Conservation (phyloP, 2,329 filamentous ascomycete species). For the Endoconidiophora laricicola region DNA sequence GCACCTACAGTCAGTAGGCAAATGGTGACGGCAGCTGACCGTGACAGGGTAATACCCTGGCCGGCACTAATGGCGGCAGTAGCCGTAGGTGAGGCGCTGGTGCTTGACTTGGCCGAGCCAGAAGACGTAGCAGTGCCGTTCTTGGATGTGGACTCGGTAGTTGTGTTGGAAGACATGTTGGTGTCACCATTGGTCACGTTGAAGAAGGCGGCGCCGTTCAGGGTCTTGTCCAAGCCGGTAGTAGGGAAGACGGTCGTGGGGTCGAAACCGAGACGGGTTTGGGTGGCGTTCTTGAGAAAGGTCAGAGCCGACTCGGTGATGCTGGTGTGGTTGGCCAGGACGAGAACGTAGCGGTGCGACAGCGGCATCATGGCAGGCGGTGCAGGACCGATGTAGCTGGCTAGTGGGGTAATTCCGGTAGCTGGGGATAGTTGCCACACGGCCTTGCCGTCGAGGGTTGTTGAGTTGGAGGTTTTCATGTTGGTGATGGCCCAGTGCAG, state of each 20-base stretch:
- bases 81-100: background rate
- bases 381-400: conserved; percentile 22
- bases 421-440: conserved; percentile 18
- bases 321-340: conserved; percentile 24
- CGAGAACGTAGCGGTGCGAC: conserved; percentile 24
- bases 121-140: conserved; percentile 1
- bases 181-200: conserved; percentile 22
- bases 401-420: conserved; percentile 17
- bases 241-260: conserved; percentile 18
- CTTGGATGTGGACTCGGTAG: background rate
- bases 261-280: conserved; percentile 20
- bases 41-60: conserved; percentile 7
- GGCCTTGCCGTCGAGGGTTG: conserved; percentile 17
- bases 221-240: conserved; percentile 18
- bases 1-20: conserved; percentile 12
- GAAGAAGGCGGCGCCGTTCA: conserved; percentile 24
- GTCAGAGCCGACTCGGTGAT: conserved; percentile 16
- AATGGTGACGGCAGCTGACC: conserved; percentile 8
- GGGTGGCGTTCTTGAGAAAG: conserved; percentile 18
- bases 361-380: conserved; percentile 23
- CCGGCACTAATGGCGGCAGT: conserved; percentile 3
- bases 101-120: background rate
- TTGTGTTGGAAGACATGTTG: background rate
- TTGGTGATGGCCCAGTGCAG: conserved; percentile 31
- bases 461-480: conserved; percentile 16